Evolutionary conservation across 345 rosid genomes (phyloP).

Genomic region (Gossypium stocksii): DNA sequence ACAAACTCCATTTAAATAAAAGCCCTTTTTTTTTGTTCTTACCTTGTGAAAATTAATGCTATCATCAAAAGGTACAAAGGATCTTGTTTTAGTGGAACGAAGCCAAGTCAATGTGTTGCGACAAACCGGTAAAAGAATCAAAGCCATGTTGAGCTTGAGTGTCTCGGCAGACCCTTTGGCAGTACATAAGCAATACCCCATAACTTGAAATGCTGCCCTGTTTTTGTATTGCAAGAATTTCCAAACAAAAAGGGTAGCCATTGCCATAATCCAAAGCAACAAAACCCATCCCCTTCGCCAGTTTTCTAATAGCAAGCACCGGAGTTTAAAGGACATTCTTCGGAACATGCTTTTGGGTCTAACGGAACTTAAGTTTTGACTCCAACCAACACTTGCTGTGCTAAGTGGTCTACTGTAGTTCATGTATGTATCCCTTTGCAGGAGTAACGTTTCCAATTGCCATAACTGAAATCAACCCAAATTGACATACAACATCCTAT

Average conservation of each 20-base stretch:
- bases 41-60: constrained; percentile 95
- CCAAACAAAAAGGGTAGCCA: constrained; percentile 78
- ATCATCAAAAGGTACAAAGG: constrained; percentile 72
- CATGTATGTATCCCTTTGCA: constrained; percentile 84
- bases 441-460: constrained; percentile 90
- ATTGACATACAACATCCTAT: not conserved
- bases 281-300: constrained; percentile 85
- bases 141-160: constrained; percentile 95
- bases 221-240: constrained; percentile 72
- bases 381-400: constrained; percentile 61
- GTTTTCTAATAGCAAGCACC: constrained; percentile 59
- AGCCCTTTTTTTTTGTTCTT: not conserved
- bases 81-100: constrained; percentile 67
- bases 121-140: constrained; percentile 88
- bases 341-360: constrained; percentile 37
- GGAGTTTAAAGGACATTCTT: constrained; percentile 33
- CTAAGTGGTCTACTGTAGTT: constrained; percentile 86
- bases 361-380: constrained; percentile 49
- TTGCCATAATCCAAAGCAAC: constrained; percentile 51
- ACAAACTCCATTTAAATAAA: not conserved
- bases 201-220: constrained; percentile 68
- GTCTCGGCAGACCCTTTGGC: constrained; percentile 99
- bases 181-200: constrained; percentile 76
- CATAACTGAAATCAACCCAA: constrained; percentile 51
- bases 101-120: constrained; percentile 93